Evolutionary conservation across 2,329 filamentous ascomycete species (phyloP), one percentile per base, ranked within the genome.

Genomic region (Seiridium unicorne): DNA sequence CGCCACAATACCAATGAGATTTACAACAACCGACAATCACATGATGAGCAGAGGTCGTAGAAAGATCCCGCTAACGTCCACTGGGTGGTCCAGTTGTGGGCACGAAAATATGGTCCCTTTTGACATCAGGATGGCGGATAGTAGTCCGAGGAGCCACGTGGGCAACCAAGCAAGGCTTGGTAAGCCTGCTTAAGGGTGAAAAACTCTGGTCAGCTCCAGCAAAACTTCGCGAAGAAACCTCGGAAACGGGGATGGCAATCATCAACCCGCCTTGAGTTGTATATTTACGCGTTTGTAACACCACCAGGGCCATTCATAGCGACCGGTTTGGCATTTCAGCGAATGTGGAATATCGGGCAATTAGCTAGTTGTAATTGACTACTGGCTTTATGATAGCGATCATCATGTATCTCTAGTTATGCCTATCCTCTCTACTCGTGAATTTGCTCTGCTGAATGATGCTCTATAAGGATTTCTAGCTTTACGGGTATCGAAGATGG

Each of bases 21-120:
- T 51, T 67, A 70, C 48, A 53, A 63, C 32, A 55, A 49, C 31
- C 51, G 54, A 18, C 53, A 34, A 10, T 57, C 68, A 31, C 70
- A 73, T 58, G 71, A 73, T 36, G 70, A 72, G 38, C 68, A 68
- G 57, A 65, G 69, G 63, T 66, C 66, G 35, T 72, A 72, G 66
- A 26, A 35, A 46, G 57, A n/a, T 18, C 36, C 11, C 38, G 7
- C 38, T 42, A 42, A 32, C 7, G 46, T 18, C 18, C n/a, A 26
- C 18, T 26, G 18, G 18, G 18, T 48, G 38, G 38, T 13, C 13
- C 38, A 42, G 13, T 13, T 2, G 7, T 42, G 38, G 13, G 13
- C 38, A 13, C 7, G 7, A 13, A 7, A 13, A 31, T 9, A 49
- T 10, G n/a, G n/a, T 10, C 10, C 10, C n/a, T 32, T 32, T 10